Evolutionary conservation across 2,329 filamentous ascomycete genomes (phyloP).

Genomic region (Penicillium thymicola): DNA sequence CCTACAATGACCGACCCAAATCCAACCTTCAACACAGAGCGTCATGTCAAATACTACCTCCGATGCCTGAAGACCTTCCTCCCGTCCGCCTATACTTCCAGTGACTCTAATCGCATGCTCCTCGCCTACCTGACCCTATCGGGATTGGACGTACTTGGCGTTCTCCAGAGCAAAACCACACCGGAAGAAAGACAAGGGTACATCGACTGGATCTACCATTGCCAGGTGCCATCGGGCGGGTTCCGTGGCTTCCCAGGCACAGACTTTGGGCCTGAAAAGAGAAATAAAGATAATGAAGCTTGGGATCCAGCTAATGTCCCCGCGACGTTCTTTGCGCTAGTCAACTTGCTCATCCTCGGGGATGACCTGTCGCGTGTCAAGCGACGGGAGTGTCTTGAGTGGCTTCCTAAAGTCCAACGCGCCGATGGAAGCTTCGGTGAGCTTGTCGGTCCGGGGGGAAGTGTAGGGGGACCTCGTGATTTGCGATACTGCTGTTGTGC

Average conservation of each 20-base stretch:
- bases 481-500: slow-evolving; percentile 87
- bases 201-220: slow-evolving; percentile 75
- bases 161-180: slow-evolving; percentile 55
- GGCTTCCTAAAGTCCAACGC: slow-evolving; percentile 75
- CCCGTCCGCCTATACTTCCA: slow-evolving; percentile 77
- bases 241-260: slow-evolving; percentile 83
- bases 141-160: slow-evolving; percentile 75
- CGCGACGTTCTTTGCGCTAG: slow-evolving; percentile 83
- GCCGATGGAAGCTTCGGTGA: slow-evolving; percentile 90
- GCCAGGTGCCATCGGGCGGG: slow-evolving; percentile 81
- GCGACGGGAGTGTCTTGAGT: slow-evolving; percentile 64
- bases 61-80: slow-evolving; percentile 79
- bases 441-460: slow-evolving; percentile 58
- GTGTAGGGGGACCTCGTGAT: slow-evolving; percentile 75
- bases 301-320: slow-evolving; percentile 81
- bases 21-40: slow-evolving; percentile 47
- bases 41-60: slow-evolving; percentile 88
- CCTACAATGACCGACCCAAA: slow-evolving; percentile 28
- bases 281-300: slow-evolving; percentile 51
- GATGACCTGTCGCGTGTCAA: slow-evolving; percentile 65
- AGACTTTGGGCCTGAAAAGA: slow-evolving; percentile 47
- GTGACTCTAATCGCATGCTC: slow-evolving; percentile 86
- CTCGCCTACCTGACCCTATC: slow-evolving; percentile 87
- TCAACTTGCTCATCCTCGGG: slow-evolving; percentile 65
- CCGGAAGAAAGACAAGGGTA: slow-evolving; percentile 54